Conservation (phyloP, 2,329 filamentous ascomycete species). For the Colletotrichum musicola region DNA sequence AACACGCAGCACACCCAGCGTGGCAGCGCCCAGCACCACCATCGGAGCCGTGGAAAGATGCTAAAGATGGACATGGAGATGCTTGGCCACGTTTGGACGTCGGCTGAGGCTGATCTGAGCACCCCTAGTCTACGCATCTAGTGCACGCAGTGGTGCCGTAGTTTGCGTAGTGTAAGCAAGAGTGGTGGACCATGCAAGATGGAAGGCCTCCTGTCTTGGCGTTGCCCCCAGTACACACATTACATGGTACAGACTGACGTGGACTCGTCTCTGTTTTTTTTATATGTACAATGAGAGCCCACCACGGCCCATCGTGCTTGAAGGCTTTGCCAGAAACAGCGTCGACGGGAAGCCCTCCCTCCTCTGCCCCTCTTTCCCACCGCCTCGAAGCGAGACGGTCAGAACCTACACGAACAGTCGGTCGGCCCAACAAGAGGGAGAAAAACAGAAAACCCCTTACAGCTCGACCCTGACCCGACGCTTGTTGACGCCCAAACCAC, state of each 20-base stretch:
- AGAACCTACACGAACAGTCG: too few species aligned
- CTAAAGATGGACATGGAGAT: conserved; percentile 38
- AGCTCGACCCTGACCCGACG: conserved; percentile 9
- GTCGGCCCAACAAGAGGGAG: neutral
- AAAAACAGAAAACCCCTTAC: neutral
- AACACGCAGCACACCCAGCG: conserved; percentile 27
- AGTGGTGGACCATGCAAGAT: conserved; percentile 15
- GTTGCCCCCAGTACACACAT: conserved; percentile 1
- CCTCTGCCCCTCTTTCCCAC: neutral
- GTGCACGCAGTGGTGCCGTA: too few species aligned
- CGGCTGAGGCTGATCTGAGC: conserved; percentile 38
- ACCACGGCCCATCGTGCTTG: neutral
- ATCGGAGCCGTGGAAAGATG: conserved; percentile 6
- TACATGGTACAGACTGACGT: neutral
- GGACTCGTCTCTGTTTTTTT: neutral
- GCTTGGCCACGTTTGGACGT: conserved; percentile 37
- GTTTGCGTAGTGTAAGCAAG: neutral
- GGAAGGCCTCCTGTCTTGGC: conserved; percentile 34
- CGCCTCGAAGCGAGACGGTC: neutral
- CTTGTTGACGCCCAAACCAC: conserved; percentile 31
- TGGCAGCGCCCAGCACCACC: conserved; percentile 8
- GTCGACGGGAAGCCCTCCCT: neutral
- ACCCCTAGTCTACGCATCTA: neutral
- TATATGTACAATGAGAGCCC: conserved; percentile 6
- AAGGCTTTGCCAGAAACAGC: neutral